Base-by-base conservation (phyloP, 148 eudicot species). In the Cornus controversa region DNA sequence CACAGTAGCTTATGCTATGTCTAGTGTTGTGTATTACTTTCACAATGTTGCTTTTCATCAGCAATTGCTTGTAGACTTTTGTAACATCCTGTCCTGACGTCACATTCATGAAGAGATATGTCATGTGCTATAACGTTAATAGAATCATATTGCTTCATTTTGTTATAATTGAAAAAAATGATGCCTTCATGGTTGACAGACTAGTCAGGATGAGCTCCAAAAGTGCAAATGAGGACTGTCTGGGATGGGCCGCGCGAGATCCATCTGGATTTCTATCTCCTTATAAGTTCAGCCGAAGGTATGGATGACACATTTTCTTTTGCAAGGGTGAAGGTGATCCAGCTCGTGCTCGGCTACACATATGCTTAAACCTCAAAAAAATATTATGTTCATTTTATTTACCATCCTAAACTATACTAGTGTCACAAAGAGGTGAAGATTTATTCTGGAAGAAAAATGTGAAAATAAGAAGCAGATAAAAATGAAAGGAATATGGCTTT, bases 191-290 rank as follows among this genome's bases (percentile, higher is more conserved):
- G 40, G 25, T 75, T 36, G 78, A 71, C 81, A 82, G 81, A 79
- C 26, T 36, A 66, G 40, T 18, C 68, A 80, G 31, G 54, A 83
- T 89, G 91, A 76, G 78, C 50, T 83, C 82, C 10, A 74, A 67
- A 58, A 50, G 67, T 80, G 75, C 79, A 70, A 68, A 42, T 16
- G 84, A 67, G 81, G 81, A 90, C 28, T 93, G 98, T 84, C 83
- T 79, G 75, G 96, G 90, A 76, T 93, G 90, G 90, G 98, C 94
- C 9, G 98, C 98, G 11, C 87, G 89, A 71, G 96, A 93, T 78
- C 83, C 92, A 40, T 91, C 98, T 45, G 98, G 98, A 69, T 60
- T 83, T 76, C 79, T 93, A n/a, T 93, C 98, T 26, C 98, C 98
- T 76, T 87, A 86, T 74, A 82, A 86, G 60, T 93, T 93, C 72